Evolutionary conservation across 768 basidiomycete species (phyloP), one percentile per base, ranked within the genome.

Genomic region (Mycena vulgaris): DNA sequence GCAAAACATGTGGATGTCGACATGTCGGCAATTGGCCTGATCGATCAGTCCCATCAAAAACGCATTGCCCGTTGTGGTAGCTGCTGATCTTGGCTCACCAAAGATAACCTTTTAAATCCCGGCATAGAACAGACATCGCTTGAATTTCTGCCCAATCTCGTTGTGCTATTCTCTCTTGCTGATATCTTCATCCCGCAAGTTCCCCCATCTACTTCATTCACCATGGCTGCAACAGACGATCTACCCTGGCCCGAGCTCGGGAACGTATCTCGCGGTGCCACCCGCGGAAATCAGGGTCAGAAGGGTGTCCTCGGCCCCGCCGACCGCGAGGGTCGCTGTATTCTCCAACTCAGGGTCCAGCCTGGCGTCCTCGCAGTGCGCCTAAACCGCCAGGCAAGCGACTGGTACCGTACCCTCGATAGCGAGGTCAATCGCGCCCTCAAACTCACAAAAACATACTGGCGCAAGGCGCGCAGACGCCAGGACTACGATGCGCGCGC

Each of bases 191-290:
- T 25, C 25, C 31, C 45, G 10, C 8, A 19, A 5, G 19, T 13
- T 49, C 23, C 30, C 3, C 13, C 56, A 62, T 42, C 56, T 37
- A 7, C 42, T 39, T 49, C 66, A 63, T 67, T 67, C 71, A 74
- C 70, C 76, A 77, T 88, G 86, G 82, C 87, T 68, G 80, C 84
- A 77, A 80, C 87, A 72, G 93, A 95, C 84, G 93, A 95, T 85
- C 86, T 94, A 63, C 93, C 93, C 27, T 95, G 93, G 93, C 93
- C 93, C 72, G 93, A 95, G 81, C 86, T 93, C 70, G 93, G 93
- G 71, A 95, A 94, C 76, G 92, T 95, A 73, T 93, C 93, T 63
- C 88, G 93, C 66, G 93, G 93, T 55, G 93, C 93, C 28, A 94
- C 93, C 57, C 82, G 93, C 78, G 93, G 93, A 69, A 95, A 95